These are phyloP conservation scores for Metschnikowia peoriensis DNA, from an alignment of 805 yeast species.

Conservation along the genomic window DNA sequence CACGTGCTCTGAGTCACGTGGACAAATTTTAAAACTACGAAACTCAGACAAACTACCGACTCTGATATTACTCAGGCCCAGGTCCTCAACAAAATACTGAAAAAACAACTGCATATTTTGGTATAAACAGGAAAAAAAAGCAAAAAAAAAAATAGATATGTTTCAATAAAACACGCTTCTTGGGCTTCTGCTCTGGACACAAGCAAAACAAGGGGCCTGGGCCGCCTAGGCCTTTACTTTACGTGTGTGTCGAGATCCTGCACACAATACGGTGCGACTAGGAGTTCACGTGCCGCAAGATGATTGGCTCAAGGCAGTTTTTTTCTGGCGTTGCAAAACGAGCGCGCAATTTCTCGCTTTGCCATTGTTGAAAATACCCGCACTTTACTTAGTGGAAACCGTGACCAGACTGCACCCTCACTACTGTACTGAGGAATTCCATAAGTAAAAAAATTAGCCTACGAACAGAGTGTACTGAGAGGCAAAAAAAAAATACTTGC, in stretches of 20 bases:
- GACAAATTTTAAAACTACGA: no score
- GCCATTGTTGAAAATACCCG: not conserved
- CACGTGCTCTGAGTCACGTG: no score
- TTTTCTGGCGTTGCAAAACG: not conserved
- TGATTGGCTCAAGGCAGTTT: not conserved
- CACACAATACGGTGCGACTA: not conserved
- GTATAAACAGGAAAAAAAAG: no score
- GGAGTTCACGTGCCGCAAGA: not conserved
- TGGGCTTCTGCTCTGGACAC: no score
- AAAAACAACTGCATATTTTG: no score
- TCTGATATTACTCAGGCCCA: no score
- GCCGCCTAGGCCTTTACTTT: not conserved
- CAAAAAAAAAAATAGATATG: no score
- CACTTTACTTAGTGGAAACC: not conserved
- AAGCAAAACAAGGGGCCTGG: no score
- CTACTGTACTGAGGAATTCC: not conserved
- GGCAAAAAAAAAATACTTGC: not conserved
- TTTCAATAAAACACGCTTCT: no score
- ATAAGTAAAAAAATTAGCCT: not conserved
- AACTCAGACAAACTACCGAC: no score
- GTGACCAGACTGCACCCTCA: not conserved
- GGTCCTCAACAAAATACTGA: no score
- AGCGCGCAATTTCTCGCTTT: not conserved
- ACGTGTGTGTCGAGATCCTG: not conserved
- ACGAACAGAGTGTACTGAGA: no score